A percentile compares a stretch with the other conserved stretches of the same genome.
phyloP scores from a whole-genome alignment of 139 green algal species.

The Chlamydomonas incerta region DNA sequence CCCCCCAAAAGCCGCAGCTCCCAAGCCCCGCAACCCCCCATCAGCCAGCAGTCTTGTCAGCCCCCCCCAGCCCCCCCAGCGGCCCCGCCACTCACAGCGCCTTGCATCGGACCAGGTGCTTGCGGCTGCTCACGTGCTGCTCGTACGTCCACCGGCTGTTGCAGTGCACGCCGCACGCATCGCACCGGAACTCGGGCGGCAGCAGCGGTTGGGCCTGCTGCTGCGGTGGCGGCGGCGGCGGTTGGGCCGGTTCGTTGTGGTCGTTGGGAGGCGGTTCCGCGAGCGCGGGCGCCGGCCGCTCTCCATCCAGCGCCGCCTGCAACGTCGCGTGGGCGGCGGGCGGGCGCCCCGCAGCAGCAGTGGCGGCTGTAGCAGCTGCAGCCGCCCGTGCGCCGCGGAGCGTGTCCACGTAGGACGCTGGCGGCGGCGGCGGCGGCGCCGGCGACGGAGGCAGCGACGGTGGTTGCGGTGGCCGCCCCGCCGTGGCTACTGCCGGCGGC shows the following conservation, averaged over 20 bases:
- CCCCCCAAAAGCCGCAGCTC: too few species aligned
- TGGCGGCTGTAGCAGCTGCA: background rate
- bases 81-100: background rate
- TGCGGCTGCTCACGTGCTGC: constrained; percentile 63
- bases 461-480: constrained; percentile 1
- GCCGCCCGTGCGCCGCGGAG: background rate
- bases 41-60: too few species aligned
- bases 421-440: background rate
- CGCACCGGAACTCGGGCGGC: constrained; percentile 44
- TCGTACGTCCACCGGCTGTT: constrained; percentile 60
- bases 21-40: too few species aligned
- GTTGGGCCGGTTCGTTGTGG: too few species aligned
- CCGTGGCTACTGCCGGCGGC: constrained; percentile 12
- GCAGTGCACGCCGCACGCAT: constrained; percentile 60
- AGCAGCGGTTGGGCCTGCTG: constrained; percentile 14
- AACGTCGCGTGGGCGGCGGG: too few species aligned
- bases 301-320: too few species aligned
- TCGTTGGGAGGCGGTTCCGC: too few species aligned
- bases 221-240: background rate
- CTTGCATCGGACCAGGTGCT: constrained; percentile 51
- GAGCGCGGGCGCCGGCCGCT: too few species aligned
- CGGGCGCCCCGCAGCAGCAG: background rate
- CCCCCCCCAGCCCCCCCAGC: background rate
- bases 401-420: background rate
- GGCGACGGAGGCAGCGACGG: too few species aligned